phyloP scores from a whole-genome alignment of 306 rosid species.

The apple (Malus domestica) region DNA sequence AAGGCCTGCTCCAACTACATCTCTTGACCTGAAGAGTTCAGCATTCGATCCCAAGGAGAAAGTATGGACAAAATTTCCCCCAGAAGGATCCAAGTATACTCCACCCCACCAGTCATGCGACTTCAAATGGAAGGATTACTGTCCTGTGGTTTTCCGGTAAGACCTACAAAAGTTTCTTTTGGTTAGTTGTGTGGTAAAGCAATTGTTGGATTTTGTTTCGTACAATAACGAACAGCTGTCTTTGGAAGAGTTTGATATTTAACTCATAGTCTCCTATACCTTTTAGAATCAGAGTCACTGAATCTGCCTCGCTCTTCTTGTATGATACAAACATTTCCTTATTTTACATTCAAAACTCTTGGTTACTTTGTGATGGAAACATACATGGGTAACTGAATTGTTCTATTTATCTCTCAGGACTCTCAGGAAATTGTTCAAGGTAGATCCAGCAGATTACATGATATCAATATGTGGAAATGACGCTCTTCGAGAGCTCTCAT shows the following conservation, averaged over 20 bases:
- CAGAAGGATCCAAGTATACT: slow-evolving; percentile 92
- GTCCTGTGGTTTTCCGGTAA: slow-evolving; percentile 93
- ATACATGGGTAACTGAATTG: background rate
- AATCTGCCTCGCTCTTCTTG: background rate
- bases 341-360: background rate
- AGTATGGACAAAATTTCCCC: slow-evolving; percentile 90
- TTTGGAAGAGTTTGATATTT: background rate
- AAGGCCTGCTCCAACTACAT: slow-evolving; percentile 85
- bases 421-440: slow-evolving; percentile 87
- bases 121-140: slow-evolving; percentile 94
- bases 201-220: background rate
- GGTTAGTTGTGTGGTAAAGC: background rate
- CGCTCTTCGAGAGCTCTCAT: slow-evolving; percentile 87
- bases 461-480: slow-evolving; percentile 86
- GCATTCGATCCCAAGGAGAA: slow-evolving; percentile 94
- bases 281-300: background rate
- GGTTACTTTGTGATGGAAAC: background rate
- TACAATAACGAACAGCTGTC: background rate
- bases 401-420: slow-evolving; percentile 48
- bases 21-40: slow-evolving; percentile 77
- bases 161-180: slow-evolving; percentile 13
- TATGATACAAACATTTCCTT: background rate
- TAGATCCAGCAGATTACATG: slow-evolving; percentile 98
- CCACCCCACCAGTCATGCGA: slow-evolving; percentile 90
- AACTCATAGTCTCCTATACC: background rate